Percentiles rank a stretch among this genome's conserved stretches.
phyloP scores from a whole-genome alignment of 2,329 filamentous ascomycete species.

The Phoma herbarum region DNA sequence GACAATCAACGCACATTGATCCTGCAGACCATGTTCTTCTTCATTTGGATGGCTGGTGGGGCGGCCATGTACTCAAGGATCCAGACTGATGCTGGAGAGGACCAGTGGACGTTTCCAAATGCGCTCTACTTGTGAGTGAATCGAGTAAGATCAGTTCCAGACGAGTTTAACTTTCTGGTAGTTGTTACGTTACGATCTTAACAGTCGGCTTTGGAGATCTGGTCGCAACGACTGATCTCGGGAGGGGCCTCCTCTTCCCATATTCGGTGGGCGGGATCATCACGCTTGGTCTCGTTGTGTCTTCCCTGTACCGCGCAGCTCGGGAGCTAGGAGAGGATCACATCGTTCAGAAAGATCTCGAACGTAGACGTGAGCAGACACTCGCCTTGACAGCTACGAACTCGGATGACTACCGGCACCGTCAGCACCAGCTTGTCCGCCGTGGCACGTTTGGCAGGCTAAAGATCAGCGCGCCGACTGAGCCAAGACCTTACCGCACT shows the following conservation, averaged over 20 bases:
- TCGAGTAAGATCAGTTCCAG: rapidly evolving
- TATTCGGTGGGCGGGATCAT: slow-evolving; percentile 86
- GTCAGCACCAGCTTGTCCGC: slow-evolving; percentile 37
- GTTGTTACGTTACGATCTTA: slow-evolving; percentile 53
- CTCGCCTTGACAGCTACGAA: slow-evolving; percentile 63
- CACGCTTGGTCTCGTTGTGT: slow-evolving; percentile 83
- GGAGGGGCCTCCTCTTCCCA: slow-evolving; percentile 78
- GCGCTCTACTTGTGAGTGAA: slow-evolving; percentile 47
- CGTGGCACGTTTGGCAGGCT: slow-evolving; percentile 27
- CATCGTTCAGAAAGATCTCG: slow-evolving; percentile 67
- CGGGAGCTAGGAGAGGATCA: slow-evolving; percentile 68
- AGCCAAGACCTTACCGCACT: slow-evolving; percentile 33
- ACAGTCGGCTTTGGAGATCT: slow-evolving; percentile 61
- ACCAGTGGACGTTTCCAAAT: slow-evolving; percentile 77
- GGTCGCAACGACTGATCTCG: slow-evolving; percentile 64
- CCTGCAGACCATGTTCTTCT: slow-evolving; percentile 86
- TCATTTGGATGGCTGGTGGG: slow-evolving; percentile 81
- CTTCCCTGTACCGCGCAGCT: slow-evolving; percentile 76
- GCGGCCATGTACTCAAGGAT: slow-evolving; percentile 77
- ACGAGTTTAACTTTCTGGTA: not conserved
- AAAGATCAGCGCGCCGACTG: slow-evolving; percentile 39
- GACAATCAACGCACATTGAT: slow-evolving; percentile 86
- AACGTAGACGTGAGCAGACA: slow-evolving; percentile 63
- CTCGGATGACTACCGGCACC: slow-evolving; percentile 58
- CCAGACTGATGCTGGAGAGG: slow-evolving; percentile 58